Evolutionary conservation across 2,329 filamentous ascomycete genomes (phyloP), one percentile per base, ranked within the genome.

Genomic region (Blastomyces gilchristii): DNA sequence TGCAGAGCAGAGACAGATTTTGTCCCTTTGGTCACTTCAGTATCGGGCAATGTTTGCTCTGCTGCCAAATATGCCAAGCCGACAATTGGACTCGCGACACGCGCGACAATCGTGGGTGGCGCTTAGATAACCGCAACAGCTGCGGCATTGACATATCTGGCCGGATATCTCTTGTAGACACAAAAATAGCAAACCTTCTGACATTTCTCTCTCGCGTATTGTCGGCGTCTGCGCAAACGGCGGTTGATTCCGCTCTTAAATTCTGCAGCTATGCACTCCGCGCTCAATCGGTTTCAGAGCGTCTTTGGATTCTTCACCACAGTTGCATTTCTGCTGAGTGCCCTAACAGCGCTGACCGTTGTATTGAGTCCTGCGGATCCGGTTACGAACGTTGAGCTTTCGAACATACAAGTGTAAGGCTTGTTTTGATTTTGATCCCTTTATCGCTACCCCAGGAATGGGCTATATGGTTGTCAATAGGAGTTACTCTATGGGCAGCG

Each of bases 241-340:
- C 39, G 34, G 54, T 37, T 43, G 56, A 25, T 41, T 45, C 22
- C 58, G 25, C 25, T 25, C 41, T 28, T 45, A 1, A 59, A 50
- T n/a, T 37, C 56, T 18, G 53, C 72, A 79, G 82, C 65, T 65
- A 97, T 99, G 94, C 88, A 97, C 78, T 95, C 90, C 73, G 85
- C 88, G 57, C 78, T 96, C 58, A 91, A 89, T 66, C 90, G 94
- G 69, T 77, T 88, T 68, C 94, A 99, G 78, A 93, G 91, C 79
- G 87, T 91, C 75, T 99, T 99, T 75, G 91, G 94, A 76, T 97
- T 96, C 85, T 97, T 97, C 82, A 97, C 94, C 22, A 95, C 91
- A 34, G 91, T 97, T 67, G 88, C 89, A 63, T 94, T 96, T 73
- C 84, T 85, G 63, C 83, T 97, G 62, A 92, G 86, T 61, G 84